These are phyloP conservation scores for Talaromyces adpressus DNA, from an alignment of 495 filamentous ascomycete species.

Conservation along the genomic window DNA sequence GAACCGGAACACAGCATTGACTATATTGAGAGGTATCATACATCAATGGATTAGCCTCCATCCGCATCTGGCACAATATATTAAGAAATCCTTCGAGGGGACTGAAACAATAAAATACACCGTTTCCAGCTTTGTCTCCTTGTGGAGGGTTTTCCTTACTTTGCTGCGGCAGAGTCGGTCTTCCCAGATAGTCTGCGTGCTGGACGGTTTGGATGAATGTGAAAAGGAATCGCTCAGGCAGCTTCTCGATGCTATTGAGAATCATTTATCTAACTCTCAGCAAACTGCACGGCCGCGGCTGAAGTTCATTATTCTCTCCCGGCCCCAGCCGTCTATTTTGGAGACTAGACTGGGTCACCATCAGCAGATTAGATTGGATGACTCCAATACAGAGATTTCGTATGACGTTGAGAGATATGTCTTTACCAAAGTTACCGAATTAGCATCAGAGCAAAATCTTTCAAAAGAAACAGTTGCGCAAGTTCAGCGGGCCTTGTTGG, in stretches of 20 bases:
- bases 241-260: slow-evolving; percentile 23
- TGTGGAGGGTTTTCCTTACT: slow-evolving; percentile 30
- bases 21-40: slow-evolving; percentile 35
- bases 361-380: slow-evolving; percentile 18
- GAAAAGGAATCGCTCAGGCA: slow-evolving; percentile 28
- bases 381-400: slow-evolving; percentile 19
- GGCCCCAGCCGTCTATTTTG: slow-evolving; percentile 24
- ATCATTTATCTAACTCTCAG: slow-evolving; percentile 14
- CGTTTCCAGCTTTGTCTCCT: slow-evolving; percentile 19
- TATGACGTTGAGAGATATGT: slow-evolving; percentile 30
- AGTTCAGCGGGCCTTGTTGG: slow-evolving; percentile 22
- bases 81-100: slow-evolving; percentile 18
- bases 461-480: slow-evolving; percentile 12
- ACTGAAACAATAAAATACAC: slow-evolving; percentile 23
- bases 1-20: slow-evolving; percentile 36
- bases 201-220: slow-evolving; percentile 44
- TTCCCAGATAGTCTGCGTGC: slow-evolving; percentile 26
- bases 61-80: slow-evolving; percentile 16
- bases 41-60: slow-evolving; percentile 19
- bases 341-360: slow-evolving; percentile 12
- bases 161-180: slow-evolving; percentile 21
- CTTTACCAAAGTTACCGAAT: slow-evolving; percentile 25
- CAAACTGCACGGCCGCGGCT: slow-evolving; percentile 14
- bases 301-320: slow-evolving; percentile 30
- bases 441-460: slow-evolving; percentile 18